These are phyloP conservation scores for Annulohypoxylon bovei DNA, from an alignment of 495 filamentous ascomycete species.

Conservation along the genomic window DNA sequence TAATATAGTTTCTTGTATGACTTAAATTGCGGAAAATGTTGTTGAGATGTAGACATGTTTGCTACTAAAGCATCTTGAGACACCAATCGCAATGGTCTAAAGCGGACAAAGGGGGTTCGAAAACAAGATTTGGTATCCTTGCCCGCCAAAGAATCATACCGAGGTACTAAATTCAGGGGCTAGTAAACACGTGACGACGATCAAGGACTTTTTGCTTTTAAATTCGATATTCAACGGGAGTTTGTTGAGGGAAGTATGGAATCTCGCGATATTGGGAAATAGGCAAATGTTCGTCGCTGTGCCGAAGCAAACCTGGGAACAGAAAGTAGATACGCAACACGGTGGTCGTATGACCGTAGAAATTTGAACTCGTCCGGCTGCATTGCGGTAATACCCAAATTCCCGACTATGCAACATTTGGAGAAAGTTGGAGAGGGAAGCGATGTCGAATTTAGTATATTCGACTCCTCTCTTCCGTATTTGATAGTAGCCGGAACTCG, in stretches of 20 bases:
- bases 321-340: constrained; percentile 16
- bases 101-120: not conserved
- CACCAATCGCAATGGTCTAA: not conserved
- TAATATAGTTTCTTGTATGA: not conserved
- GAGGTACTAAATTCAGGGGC: not conserved
- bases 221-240: not conserved
- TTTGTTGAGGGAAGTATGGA: not conserved
- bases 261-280: constrained; percentile 18
- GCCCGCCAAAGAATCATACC: not conserved
- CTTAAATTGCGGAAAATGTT: not conserved
- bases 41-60: not conserved
- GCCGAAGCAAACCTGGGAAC: not conserved
- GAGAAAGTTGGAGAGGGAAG: constrained; percentile 28
- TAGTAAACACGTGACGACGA: not conserved
- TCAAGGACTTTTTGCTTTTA: not conserved
- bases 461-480: constrained; percentile 28
- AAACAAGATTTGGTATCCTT: not conserved
- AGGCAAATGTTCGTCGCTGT: constrained; percentile 7
- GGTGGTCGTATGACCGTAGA: constrained; percentile 27
- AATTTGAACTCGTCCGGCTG: constrained; percentile 21
- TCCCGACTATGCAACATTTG: constrained; percentile 39
- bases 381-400: constrained; percentile 40
- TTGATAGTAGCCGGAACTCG: constrained; percentile 29
- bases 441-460: constrained; percentile 13
- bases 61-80: not conserved